A percentile compares a stretch with the other conserved stretches of the same genome.
phyloP scores from a whole-genome alignment of 2,329 filamentous ascomycete species.

The Trichophyton benhamiae region DNA sequence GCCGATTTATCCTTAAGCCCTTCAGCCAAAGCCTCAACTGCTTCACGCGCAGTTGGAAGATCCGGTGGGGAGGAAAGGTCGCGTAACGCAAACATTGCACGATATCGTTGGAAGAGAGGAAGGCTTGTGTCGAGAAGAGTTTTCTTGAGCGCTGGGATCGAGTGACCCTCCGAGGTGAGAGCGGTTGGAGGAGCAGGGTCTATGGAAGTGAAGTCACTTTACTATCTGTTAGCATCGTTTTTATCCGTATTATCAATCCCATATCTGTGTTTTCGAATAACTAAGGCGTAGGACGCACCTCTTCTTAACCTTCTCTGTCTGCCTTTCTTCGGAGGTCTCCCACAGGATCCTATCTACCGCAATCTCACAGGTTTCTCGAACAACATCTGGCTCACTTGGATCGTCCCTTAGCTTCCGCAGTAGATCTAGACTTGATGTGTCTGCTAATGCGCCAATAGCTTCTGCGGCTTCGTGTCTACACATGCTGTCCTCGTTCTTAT shows the following conservation, averaged over 20 bases:
- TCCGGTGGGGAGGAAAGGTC: slow-evolving; percentile 90
- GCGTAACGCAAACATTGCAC: slow-evolving; percentile 94
- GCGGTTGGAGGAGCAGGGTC: slow-evolving; percentile 87
- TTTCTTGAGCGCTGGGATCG: slow-evolving; percentile 62
- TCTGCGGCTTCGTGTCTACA: slow-evolving; percentile 93
- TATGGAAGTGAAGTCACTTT: slow-evolving; percentile 88
- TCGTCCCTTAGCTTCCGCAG: slow-evolving; percentile 64
- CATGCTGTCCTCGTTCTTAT: slow-evolving; percentile 82
- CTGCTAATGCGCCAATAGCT: slow-evolving; percentile 76
- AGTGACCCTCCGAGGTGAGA: slow-evolving; percentile 47
- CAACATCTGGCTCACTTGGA: slow-evolving; percentile 60
- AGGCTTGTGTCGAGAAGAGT: slow-evolving; percentile 64
- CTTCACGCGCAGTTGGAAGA: slow-evolving; percentile 76
- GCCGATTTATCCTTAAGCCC: slow-evolving; percentile 78
- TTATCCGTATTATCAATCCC: slow-evolving; percentile 8
- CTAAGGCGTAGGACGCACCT: slow-evolving; percentile 47
- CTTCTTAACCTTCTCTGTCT: slow-evolving; percentile 63
- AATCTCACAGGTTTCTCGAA: slow-evolving; percentile 95
- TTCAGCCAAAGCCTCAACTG: slow-evolving; percentile 70
- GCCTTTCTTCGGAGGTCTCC: slow-evolving; percentile 64
- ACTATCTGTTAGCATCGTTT: slow-evolving; percentile 18
- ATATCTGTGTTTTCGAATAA: neutral
- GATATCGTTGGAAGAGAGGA: slow-evolving; percentile 83
- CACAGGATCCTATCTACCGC: slow-evolving; percentile 88
- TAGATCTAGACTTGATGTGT: slow-evolving; percentile 59